phyloP scores from a whole-genome alignment of 164 flowering plant genomes.

The Liriodendron chinense region DNA sequence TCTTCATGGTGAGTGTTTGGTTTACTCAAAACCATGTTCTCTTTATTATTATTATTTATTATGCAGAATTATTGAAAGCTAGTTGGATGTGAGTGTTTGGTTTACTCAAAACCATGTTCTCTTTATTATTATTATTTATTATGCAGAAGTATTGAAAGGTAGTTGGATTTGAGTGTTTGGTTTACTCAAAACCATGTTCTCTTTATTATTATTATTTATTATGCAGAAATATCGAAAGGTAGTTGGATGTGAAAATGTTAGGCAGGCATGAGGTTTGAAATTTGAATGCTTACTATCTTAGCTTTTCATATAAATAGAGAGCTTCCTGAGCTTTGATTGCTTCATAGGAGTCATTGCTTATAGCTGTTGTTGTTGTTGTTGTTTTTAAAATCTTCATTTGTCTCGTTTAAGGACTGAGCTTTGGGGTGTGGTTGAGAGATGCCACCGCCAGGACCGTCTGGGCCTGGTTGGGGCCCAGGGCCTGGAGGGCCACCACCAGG shows the following conservation, averaged over 20 bases:
- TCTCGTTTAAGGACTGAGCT: not conserved
- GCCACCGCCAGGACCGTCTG: not conserved
- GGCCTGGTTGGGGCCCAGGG: not conserved
- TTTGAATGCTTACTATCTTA: not conserved
- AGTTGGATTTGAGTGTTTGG: too few relatives aligned
- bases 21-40: not conserved
- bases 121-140: too few relatives aligned
- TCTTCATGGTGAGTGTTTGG: not conserved
- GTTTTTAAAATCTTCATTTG: not conserved
- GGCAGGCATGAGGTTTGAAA: not conserved
- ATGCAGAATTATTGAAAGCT: too few relatives aligned
- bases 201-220: too few relatives aligned
- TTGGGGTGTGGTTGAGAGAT: not conserved
- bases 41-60: too few relatives aligned
- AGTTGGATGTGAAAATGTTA: not conserved
- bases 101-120: not conserved
- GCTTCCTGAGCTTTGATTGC: not conserved
- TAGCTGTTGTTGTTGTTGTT: not conserved
- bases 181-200: too few relatives aligned
- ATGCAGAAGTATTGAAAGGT: too few relatives aligned
- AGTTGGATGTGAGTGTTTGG: not conserved
- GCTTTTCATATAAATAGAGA: not conserved
- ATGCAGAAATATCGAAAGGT: too few relatives aligned
- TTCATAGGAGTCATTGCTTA: not conserved
- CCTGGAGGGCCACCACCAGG: not conserved